Conservation (phyloP, 192 early-diverging fungal genomes). For the Linnemannia hyalina region DNA sequence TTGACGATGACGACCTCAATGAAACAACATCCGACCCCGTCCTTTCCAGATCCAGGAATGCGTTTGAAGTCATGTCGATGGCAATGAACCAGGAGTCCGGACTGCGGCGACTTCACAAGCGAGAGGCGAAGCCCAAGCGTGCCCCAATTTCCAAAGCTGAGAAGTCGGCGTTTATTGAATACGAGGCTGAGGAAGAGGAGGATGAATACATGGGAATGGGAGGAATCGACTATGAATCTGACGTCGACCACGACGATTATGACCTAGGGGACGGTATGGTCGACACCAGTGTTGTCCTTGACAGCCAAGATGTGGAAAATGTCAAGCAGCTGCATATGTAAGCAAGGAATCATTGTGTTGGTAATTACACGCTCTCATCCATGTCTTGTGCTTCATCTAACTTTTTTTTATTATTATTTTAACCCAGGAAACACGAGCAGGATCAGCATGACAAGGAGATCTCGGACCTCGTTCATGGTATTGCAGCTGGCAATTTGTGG, state of each 20-base stretch:
- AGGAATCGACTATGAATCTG: conserved; percentile 52
- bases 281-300: conserved; percentile 13
- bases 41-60: conserved; percentile 6
- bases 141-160: conserved; percentile 12
- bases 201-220: conserved; percentile 56
- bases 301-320: conserved; percentile 33
- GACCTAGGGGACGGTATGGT: conserved; percentile 50
- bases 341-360: background rate
- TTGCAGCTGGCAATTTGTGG: conserved; percentile 48
- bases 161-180: conserved; percentile 53
- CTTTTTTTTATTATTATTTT: background rate
- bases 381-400: background rate
- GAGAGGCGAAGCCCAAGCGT: conserved; percentile 24
- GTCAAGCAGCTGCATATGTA: conserved; percentile 50
- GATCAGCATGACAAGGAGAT: conserved; percentile 45
- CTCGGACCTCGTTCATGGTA: conserved; percentile 46
- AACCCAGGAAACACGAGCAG: conserved; percentile 43
- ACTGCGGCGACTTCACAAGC: conserved; percentile 17
- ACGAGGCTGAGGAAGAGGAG: conserved; percentile 58
- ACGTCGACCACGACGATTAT: conserved; percentile 49
- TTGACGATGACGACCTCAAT: background rate
- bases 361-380: too few relatives aligned
- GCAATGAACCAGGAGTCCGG: conserved; percentile 1
- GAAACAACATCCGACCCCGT: background rate
- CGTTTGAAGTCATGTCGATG: conserved; percentile 27